phyloP scores from a whole-genome alignment of 352 stramenopile genomes.

The Phytopythium sindhum region DNA sequence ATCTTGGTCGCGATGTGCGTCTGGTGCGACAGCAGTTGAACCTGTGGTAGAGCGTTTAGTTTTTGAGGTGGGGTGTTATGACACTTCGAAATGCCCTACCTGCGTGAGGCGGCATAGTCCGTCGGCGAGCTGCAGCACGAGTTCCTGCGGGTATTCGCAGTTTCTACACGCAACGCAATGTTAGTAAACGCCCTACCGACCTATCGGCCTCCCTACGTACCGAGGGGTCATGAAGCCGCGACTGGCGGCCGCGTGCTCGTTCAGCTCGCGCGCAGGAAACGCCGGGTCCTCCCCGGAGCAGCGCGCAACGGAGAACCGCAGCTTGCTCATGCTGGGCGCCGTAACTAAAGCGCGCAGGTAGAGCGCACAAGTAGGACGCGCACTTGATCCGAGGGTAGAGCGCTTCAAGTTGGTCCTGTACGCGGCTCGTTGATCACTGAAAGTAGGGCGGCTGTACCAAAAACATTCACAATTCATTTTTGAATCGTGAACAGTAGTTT shows the following conservation, averaged over 20 bases:
- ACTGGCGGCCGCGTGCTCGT: constrained; percentile 60
- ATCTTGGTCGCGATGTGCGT: constrained; percentile 92
- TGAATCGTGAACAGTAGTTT: constrained; percentile 5
- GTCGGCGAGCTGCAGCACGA: constrained; percentile 80
- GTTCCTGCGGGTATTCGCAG: constrained; percentile 92
- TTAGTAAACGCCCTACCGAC: background rate
- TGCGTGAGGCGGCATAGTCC: constrained; percentile 71
- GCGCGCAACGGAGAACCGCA: constrained; percentile 80
- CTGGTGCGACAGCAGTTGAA: constrained; percentile 91
- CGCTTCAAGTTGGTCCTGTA: constrained; percentile 1
- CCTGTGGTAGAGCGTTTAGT: constrained; percentile 11
- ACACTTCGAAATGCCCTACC: constrained; percentile 11
- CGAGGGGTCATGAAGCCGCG: constrained; percentile 80
- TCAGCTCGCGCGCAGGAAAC: constrained; percentile 83
- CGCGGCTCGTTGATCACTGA: too few relatives aligned
- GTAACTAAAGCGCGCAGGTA: background rate
- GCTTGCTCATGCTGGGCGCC: constrained; percentile 58
- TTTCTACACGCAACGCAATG: constrained; percentile 40
- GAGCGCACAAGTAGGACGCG: background rate
- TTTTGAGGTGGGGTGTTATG: too few relatives aligned
- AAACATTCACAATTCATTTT: constrained; percentile 12
- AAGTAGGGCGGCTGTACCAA: too few relatives aligned
- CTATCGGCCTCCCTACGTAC: constrained; percentile 14
- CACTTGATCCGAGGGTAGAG: too few relatives aligned
- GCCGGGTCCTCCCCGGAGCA: constrained; percentile 86